Evolutionary conservation across 768 basidiomycete species (phyloP).

Genomic region (Mrakia gelida): DNA sequence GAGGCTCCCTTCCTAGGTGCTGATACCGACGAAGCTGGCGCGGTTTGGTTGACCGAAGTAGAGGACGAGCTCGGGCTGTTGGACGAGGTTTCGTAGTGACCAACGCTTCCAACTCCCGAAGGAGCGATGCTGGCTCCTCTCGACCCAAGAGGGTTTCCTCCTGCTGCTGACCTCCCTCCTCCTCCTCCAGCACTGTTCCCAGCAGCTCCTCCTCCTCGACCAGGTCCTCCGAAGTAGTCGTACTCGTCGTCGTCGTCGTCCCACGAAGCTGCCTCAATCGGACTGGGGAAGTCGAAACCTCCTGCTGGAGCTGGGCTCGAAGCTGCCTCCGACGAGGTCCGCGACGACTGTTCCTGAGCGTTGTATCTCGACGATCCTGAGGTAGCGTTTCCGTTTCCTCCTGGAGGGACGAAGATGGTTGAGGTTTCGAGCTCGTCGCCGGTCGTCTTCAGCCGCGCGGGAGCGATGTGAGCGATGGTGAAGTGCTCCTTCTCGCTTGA

Average conservation of each 20-base stretch:
- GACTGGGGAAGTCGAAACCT: slow-evolving; percentile 42
- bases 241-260: slow-evolving; percentile 48
- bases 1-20: slow-evolving; percentile 13
- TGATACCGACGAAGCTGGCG: neutral
- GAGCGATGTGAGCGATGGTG: slow-evolving; percentile 69
- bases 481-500: slow-evolving; percentile 51
- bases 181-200: slow-evolving; percentile 40
- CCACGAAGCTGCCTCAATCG: slow-evolving; percentile 41
- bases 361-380: slow-evolving; percentile 9
- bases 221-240: slow-evolving; percentile 60
- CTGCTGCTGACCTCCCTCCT: slow-evolving; percentile 40
- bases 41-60: neutral
- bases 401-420: slow-evolving; percentile 43
- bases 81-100: slow-evolving; percentile 39
- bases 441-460: slow-evolving; percentile 77
- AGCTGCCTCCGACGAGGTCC: slow-evolving; percentile 30
- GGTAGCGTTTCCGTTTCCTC: slow-evolving; percentile 37
- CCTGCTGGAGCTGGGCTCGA: slow-evolving; percentile 34
- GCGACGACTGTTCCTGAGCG: slow-evolving; percentile 19
- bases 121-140: slow-evolving; percentile 18
- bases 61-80: slow-evolving; percentile 7
- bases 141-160: slow-evolving; percentile 34
- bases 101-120: slow-evolving; percentile 40
- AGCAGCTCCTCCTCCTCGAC: slow-evolving; percentile 47
- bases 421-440: slow-evolving; percentile 45